Evolutionary conservation across 2,329 filamentous ascomycete species (phyloP), one percentile per base, ranked within the genome.

Genomic region (Coniella lustricola): DNA sequence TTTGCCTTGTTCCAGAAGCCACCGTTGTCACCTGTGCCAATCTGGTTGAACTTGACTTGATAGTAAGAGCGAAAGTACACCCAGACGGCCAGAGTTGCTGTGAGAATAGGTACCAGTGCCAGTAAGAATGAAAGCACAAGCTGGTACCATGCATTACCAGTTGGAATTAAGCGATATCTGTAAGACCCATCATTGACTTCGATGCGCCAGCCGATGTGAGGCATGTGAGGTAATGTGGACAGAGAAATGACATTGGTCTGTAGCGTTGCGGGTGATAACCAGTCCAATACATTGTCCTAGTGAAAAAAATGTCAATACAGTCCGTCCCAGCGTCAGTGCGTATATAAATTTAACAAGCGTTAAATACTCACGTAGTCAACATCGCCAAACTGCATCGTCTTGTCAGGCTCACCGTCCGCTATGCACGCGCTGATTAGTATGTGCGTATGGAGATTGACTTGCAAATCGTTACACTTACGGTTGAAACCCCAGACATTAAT

Each of bases 401-500:
- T 70, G 60, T 85, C 81, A 0, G 81, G 80, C 55, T 76, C 65
- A 17, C 79, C 79, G 60, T 83, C 74, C 25, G 25, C 25, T 29
- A 29, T 29, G 25, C 25, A 5, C 25, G 10, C 25, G 10, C 5
- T 29, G 25, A 10, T 29, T 10, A 29, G 25, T 29, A 5, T 29
- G 5, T 29, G 25, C 10, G 25, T 29, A 5, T 29, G 10, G 5
- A 29, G 10, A 29, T 29, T 29, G 25, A 10, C 5, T 29, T 5
- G 25, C 25, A 5, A 10, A 29, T 29, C 5, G 25, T 29, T n/a
- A n/a, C n/a, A 29, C 25, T 5, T 29, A 0, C 75, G 73, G 56
- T 84, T 81, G 60, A 84, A 79, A 44, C 81, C 82, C 81, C 82
- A 85, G 4, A 82, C 70, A 55, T 84, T 85, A 50, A 84, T 64